Conservation (phyloP, 352 stramenopile genomes). For the Globisporangium paddicum region DNA sequence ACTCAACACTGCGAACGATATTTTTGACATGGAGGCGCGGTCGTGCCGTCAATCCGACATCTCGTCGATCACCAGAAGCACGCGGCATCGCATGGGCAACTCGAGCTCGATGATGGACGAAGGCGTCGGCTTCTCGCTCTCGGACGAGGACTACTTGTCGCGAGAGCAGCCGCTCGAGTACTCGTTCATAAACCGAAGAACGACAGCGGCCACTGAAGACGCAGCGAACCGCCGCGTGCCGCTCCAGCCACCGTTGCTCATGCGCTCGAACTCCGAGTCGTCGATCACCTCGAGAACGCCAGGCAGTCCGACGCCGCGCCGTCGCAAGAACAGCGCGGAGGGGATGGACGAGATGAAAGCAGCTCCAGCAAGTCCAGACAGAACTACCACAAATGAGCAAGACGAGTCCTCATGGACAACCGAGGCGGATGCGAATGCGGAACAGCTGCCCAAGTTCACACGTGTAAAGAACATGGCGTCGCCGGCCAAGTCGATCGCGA, state of each 20-base stretch:
- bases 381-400: neutral
- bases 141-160: conserved; percentile 68
- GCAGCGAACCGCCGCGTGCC: neutral
- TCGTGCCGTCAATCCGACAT: conserved; percentile 20
- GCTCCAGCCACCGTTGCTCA: conserved; percentile 3
- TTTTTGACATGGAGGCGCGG: conserved; percentile 26
- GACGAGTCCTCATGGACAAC: neutral
- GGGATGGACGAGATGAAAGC: conserved; percentile 7
- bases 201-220: conserved; percentile 7
- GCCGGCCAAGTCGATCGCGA: conserved; percentile 34
- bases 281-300: conserved; percentile 11
- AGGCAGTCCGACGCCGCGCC: conserved; percentile 2
- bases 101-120: conserved; percentile 27
- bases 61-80: conserved; percentile 25
- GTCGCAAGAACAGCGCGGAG: conserved; percentile 6
- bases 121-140: conserved; percentile 42
- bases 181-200: conserved; percentile 11
- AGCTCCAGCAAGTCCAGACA: neutral
- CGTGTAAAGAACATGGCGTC: conserved; percentile 39
- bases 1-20: conserved; percentile 7
- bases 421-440: neutral
- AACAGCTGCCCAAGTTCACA: conserved; percentile 1
- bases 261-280: conserved; percentile 19
- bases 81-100: conserved; percentile 22
- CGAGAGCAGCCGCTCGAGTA: conserved; percentile 40